These are phyloP conservation scores for Rhododendron kiyosumense DNA, from an alignment of 148 eudicot species.

Conservation along the genomic window DNA sequence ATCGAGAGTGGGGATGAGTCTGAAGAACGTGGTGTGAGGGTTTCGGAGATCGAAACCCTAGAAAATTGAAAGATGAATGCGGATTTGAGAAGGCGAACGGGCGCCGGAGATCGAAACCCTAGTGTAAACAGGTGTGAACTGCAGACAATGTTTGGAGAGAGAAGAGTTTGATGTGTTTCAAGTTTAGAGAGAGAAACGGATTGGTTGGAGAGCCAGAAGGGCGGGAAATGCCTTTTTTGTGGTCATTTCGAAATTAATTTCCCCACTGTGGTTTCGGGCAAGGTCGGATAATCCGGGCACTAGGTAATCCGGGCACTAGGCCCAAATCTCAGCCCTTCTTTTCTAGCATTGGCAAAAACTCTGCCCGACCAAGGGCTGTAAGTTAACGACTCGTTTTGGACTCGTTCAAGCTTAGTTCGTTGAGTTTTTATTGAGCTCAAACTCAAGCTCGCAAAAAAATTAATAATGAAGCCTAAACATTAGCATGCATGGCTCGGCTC, in stretches of 20 bases:
- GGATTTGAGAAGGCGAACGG: not conserved
- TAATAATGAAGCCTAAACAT: no score
- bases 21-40: not conserved
- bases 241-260: not conserved
- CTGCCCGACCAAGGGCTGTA: not conserved
- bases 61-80: not conserved
- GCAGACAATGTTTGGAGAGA: not conserved
- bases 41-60: constrained; percentile 2
- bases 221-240: not conserved
- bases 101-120: not conserved
- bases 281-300: not conserved
- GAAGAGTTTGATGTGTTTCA: not conserved
- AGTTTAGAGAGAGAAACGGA: not conserved
- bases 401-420: no score
- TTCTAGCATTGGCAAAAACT: not conserved
- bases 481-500: no score
- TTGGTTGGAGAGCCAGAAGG: not conserved
- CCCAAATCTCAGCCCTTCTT: not conserved
- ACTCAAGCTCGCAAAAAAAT: no score
- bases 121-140: not conserved
- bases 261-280: not conserved
- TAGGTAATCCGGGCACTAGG: not conserved
- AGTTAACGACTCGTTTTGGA: no score
- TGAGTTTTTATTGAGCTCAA: no score
- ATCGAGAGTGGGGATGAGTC: no score